Percentiles rank a stretch among this genome's conserved stretches.
Conservation (phyloP, 768 basidiomycete species). For the Hygrophoropsis aurantiaca region DNA sequence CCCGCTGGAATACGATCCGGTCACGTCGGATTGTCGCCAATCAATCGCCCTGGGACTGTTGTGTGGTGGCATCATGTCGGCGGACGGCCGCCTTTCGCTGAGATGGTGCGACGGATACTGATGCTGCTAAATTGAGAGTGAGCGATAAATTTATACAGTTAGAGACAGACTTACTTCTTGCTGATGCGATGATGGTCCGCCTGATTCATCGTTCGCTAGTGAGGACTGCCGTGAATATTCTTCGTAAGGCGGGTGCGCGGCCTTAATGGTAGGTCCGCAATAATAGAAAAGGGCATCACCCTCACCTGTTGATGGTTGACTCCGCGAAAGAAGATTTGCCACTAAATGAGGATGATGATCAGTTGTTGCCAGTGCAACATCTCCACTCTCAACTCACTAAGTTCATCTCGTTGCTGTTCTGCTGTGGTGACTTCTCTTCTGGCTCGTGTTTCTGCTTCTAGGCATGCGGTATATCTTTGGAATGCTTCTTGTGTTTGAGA, state of each 20-base stretch:
- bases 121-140: conserved; percentile 12
- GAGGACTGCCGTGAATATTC: conserved; percentile 33
- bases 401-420: conserved; percentile 69
- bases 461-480: conserved; percentile 63
- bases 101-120: conserved; percentile 34
- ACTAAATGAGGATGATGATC: conserved; percentile 16
- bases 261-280: conserved; percentile 16
- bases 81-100: conserved; percentile 29
- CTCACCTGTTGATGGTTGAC: conserved; percentile 34
- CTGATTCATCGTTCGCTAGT: conserved; percentile 28
- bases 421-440: conserved; percentile 60
- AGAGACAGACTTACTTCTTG: conserved; percentile 31
- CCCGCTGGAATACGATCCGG: conserved; percentile 25
- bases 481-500: conserved; percentile 74
- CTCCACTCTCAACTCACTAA: conserved; percentile 33
- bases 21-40: conserved; percentile 33
- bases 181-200: conserved; percentile 29
- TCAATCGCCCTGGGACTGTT: conserved; percentile 32
- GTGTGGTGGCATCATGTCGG: conserved; percentile 31
- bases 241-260: conserved; percentile 14
- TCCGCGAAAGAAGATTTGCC: conserved; percentile 34
- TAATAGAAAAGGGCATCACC: conserved; percentile 13
- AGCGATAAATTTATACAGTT: conserved; percentile 15
- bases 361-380: conserved; percentile 18
- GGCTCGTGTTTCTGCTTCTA: conserved; percentile 68